phyloP scores from a whole-genome alignment of 2,329 filamentous ascomycete species.

The Fusarium euwallaceae region DNA sequence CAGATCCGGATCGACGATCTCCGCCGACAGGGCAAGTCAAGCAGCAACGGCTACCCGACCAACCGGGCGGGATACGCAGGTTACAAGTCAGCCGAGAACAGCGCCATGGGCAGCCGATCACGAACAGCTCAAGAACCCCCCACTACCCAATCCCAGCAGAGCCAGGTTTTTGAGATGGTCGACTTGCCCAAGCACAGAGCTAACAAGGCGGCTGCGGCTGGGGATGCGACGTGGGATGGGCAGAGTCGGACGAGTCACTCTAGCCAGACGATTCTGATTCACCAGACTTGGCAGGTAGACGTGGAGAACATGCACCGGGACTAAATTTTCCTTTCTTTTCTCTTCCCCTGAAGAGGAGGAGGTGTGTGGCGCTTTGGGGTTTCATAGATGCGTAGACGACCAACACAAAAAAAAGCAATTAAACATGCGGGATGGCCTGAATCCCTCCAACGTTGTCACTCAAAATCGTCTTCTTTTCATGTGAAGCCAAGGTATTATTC shows the following conservation, averaged over 20 bases:
- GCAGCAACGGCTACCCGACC: slow-evolving; percentile 41
- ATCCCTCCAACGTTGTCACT: not conserved
- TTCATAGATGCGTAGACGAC: not conserved
- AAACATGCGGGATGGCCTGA: not conserved
- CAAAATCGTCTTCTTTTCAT: not conserved
- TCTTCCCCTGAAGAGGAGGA: not conserved
- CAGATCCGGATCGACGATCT: slow-evolving; percentile 49
- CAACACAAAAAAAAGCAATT: not conserved
- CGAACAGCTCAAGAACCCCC: slow-evolving; percentile 7
- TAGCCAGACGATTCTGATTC: slow-evolving; percentile 48
- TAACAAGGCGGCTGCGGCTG: not conserved
- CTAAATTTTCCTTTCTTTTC: slow-evolving; percentile 2
- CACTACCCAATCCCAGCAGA: slow-evolving; percentile 17
- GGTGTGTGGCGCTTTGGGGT: not conserved
- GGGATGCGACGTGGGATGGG: slow-evolving; percentile 24
- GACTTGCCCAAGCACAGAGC: slow-evolving; percentile 15
- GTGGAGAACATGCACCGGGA: slow-evolving; percentile 33
- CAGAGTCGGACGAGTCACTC: slow-evolving; percentile 44
- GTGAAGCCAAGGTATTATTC: not conserved
- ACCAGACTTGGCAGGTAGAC: slow-evolving; percentile 49
- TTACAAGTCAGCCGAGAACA: slow-evolving; percentile 39
- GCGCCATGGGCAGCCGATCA: slow-evolving; percentile 20
- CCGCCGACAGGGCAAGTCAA: slow-evolving; percentile 44
- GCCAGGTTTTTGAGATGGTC: slow-evolving; percentile 35
- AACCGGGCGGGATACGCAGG: slow-evolving; percentile 39